Percentiles rank a stretch among this genome's conserved stretches.
Evolutionary conservation across 2,329 filamentous ascomycete genomes (phyloP).

Genomic region (Didymella exigua): DNA sequence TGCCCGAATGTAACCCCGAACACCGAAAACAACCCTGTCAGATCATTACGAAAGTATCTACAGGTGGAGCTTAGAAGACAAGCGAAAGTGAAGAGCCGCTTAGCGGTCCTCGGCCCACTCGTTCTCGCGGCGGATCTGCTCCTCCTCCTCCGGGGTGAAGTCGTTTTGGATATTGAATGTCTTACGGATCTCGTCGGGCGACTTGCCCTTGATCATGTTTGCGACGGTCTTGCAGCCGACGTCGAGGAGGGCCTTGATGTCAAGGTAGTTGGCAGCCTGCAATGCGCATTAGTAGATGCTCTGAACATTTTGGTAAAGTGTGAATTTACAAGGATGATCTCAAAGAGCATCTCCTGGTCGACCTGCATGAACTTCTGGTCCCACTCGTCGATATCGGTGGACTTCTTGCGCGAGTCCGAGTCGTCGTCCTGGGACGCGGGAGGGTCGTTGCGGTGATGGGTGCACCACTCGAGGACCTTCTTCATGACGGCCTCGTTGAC

Average conservation of each 20-base stretch:
- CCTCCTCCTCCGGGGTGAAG: conserved; percentile 98
- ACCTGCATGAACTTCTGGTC: conserved; percentile 99
- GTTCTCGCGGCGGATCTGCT: conserved; percentile 74
- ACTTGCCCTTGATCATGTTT: conserved; percentile 99
- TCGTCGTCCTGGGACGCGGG: conserved; percentile 84
- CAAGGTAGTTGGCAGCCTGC: conserved; percentile 95
- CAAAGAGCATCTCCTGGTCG: conserved; percentile 99
- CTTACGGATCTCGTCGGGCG: conserved; percentile 97
- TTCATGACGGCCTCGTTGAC: conserved; percentile 91
- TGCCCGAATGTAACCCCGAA: conserved; percentile 16
- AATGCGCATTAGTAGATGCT: conserved; percentile 21
- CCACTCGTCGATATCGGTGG: conserved; percentile 99
- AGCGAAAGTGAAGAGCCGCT: conserved; percentile 1
- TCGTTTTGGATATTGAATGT: conserved; percentile 99
- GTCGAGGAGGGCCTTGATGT: conserved; percentile 97
- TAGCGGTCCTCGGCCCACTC: conserved; percentile 56
- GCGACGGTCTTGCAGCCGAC: conserved; percentile 99
- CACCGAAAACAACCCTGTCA: conserved; percentile 11
- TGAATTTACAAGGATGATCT: conserved; percentile 85
- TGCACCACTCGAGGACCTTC: conserved; percentile 98
- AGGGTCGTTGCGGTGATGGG: conserved; percentile 90
- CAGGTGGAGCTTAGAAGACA: neutral
- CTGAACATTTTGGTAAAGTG: neutral
- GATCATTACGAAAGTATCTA: neutral
- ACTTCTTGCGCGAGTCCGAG: conserved; percentile 94